Evolutionary conservation across 2,329 filamentous ascomycete genomes (phyloP).

Genomic region (Microdochium nivale): DNA sequence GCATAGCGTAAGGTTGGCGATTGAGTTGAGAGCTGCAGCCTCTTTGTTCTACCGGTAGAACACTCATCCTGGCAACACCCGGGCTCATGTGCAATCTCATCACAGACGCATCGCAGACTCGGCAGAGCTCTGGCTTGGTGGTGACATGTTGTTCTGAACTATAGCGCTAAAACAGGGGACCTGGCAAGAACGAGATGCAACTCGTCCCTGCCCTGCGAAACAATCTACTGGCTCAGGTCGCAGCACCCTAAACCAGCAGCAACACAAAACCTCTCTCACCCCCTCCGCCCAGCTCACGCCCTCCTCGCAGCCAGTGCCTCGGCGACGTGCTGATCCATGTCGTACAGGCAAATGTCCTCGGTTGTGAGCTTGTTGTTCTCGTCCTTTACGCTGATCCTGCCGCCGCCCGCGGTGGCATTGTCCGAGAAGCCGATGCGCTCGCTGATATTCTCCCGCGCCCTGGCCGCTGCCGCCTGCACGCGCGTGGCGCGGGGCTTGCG

Average conservation of each 20-base stretch:
- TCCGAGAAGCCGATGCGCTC: slow-evolving; percentile 42
- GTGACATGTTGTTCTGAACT: too few relatives aligned
- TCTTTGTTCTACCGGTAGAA: too few relatives aligned
- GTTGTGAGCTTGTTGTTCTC: not conserved
- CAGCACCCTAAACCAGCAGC: not conserved
- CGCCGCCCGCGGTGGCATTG: not conserved
- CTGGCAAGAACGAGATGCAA: too few relatives aligned
- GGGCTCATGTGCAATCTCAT: too few relatives aligned
- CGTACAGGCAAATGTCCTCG: not conserved
- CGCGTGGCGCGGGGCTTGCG: slow-evolving; percentile 45
- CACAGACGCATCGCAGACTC: too few relatives aligned
- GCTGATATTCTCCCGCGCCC: slow-evolving; percentile 53
- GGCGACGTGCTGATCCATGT: not conserved
- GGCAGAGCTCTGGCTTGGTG: too few relatives aligned
- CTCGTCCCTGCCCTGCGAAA: not conserved
- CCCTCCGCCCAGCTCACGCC: not conserved
- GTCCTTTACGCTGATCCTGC: not conserved
- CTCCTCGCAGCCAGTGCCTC: not conserved
- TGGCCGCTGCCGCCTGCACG: slow-evolving; percentile 48
- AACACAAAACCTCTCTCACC: not conserved
- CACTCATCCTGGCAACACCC: too few relatives aligned
- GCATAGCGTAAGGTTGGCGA: too few relatives aligned
- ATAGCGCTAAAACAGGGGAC: too few relatives aligned
- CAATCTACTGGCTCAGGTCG: too few relatives aligned
- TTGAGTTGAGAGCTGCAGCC: too few relatives aligned